Base-by-base conservation (phyloP, 169 alveolate genomes). In the Plasmodium berghei region DNA sequence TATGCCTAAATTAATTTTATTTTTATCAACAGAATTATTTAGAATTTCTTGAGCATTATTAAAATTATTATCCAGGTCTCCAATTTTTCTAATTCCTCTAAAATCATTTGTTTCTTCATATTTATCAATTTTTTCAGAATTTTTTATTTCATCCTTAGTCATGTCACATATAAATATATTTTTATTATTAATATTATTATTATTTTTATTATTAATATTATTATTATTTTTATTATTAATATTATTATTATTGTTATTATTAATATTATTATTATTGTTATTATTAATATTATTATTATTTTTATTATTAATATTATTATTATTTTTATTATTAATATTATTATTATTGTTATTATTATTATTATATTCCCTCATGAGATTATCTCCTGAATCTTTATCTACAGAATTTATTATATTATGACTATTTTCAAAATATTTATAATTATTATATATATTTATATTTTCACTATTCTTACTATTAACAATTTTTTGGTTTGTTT, bases 1-100 rank as follows among this genome's bases (percentile, higher is more conserved):
- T 4, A 22, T 24, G 34, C 34, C 72, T 16, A 22, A n/a, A 73
- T 59, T 59, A 40, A 42, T 10, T 5, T 63, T 63, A 42, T 73
- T 52, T n/a, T 46, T 59, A 5, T 26, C 42, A 63, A 6, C 18
- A 2, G 16, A 34, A 18, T 73, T 73, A 59, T 58, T 63, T 63
- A 48, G 24, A 34, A 18, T 14, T 42, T 58, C 64, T 3, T 73
- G 24, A n/a, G 16, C 42, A 24, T 56, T 49, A 58, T 28, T 20
- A 1, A 28, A 10, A 45, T 40, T 16, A n/a, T 42, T 9, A 46
- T 16, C 56, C 22, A 12, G n/a, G 1, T 26, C 71, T 14, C 18
- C 14, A 12, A 16, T 59, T 8, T 59, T 59, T 59, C 26, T 59
- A 59, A 20, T 26, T 26, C 56, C 22, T n/a, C 10, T 63, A 14